Percentiles rank a stretch among this genome's conserved stretches.
phyloP scores from a whole-genome alignment of 352 stramenopile species.

The Phytophthora melonis region DNA sequence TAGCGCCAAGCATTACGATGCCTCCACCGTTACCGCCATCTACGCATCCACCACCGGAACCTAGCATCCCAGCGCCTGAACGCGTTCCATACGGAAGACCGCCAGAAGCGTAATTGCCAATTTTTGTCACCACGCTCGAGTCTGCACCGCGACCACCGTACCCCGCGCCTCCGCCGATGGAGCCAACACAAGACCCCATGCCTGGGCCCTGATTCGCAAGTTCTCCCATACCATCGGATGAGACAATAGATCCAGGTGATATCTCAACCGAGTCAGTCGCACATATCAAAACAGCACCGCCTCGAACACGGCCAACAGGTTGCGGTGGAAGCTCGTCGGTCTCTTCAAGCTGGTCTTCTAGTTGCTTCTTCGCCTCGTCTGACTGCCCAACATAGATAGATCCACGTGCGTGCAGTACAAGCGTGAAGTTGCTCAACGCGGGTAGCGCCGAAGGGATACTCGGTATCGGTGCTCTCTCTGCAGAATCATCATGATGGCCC shows the following conservation, averaged over 20 bases:
- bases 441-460: conserved; percentile 33
- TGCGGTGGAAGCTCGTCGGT: conserved; percentile 29
- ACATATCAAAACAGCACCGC: conserved; percentile 72
- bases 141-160: conserved; percentile 80
- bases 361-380: conserved; percentile 34
- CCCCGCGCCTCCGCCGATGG: conserved; percentile 70
- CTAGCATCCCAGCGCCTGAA: conserved; percentile 71
- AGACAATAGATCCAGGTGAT: conserved; percentile 50
- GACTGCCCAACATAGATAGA: conserved; percentile 66
- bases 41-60: conserved; percentile 76
- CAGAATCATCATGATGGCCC: conserved; percentile 8
- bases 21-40: conserved; percentile 73
- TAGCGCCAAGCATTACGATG: conserved; percentile 71
- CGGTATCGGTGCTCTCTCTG: conserved; percentile 19
- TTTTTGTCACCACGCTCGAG: conserved; percentile 62
- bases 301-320: conserved; percentile 45
- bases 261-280: conserved; percentile 60
- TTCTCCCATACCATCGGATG: conserved; percentile 68
- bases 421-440: conserved; percentile 64
- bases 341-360: conserved; percentile 32
- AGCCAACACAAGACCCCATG: conserved; percentile 61
- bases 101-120: conserved; percentile 67
- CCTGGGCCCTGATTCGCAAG: conserved; percentile 73
- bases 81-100: conserved; percentile 76
- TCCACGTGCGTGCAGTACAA: conserved; percentile 55